A percentile compares a stretch with the other conserved stretches of the same genome.
Evolutionary conservation across 352 stramenopile species (phyloP).

Genomic region (Phytophthora boehmeriae): DNA sequence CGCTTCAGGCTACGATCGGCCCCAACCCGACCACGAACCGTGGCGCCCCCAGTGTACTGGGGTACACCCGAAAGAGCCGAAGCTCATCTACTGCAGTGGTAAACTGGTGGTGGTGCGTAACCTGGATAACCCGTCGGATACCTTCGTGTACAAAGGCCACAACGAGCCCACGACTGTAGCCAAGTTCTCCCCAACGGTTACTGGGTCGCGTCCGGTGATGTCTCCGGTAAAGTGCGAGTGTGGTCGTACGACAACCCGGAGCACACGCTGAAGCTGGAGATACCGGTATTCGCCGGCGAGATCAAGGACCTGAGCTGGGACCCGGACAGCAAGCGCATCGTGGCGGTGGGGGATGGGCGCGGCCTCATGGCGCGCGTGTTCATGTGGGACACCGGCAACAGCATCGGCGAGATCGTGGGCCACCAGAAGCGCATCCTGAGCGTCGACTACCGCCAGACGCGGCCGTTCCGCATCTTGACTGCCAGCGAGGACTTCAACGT

Average conservation of each 20-base stretch:
- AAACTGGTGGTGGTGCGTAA: conserved; percentile 93
- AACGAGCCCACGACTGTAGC: conserved; percentile 91
- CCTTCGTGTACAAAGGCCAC: conserved; percentile 96
- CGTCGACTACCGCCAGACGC: conserved; percentile 92
- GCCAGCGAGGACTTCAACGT: conserved; percentile 95
- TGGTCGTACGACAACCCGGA: conserved; percentile 98
- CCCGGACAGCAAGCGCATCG: conserved; percentile 94
- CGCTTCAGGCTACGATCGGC: conserved; percentile 52
- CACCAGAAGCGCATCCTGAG: conserved; percentile 94
- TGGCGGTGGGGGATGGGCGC: conserved; percentile 88
- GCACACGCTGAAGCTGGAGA: conserved; percentile 95
- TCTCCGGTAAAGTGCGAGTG: conserved; percentile 92
- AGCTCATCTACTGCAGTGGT: conserved; percentile 92
- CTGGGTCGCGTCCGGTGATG: conserved; percentile 93
- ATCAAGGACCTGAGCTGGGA: conserved; percentile 97
- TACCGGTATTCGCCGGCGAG: conserved; percentile 87
- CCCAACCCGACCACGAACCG: conserved; percentile 79
- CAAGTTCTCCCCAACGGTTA: conserved; percentile 96
- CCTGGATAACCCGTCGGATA: conserved; percentile 81
- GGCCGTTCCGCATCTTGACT: conserved; percentile 96
- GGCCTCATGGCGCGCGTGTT: conserved; percentile 87
- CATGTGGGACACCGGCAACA: conserved; percentile 98
- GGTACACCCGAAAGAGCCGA: conserved; percentile 87
- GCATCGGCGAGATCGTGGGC: conserved; percentile 92
- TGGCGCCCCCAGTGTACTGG: conserved; percentile 68